Evolutionary conservation across 345 rosid species (phyloP), one percentile per base, ranked within the genome.

Genomic region (Eucalyptus leucophloia): DNA sequence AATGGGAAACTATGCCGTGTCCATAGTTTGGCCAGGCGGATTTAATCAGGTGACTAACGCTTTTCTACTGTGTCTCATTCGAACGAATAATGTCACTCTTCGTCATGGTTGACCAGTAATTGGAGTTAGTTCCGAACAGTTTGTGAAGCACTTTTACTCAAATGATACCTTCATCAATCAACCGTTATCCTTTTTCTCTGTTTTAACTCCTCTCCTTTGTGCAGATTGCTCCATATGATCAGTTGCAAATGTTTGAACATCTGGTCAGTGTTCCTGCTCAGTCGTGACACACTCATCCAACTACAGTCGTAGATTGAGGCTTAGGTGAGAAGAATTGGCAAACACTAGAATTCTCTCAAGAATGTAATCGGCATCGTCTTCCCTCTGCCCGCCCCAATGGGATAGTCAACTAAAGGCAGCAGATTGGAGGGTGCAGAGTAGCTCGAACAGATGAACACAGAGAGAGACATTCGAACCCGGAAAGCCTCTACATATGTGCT

Each of bases 211-310:
- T 69, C 80, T 56, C 15, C 9, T 45, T 12, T 42, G 18, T 90
- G 91, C 96, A 96, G 99, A 97, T 97, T 90, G 98, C 99, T 90
- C 99, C 99, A n/a, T 97, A 96, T 87, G 98, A 97, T 88, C 99
- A 97, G 93, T 91, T 97, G 89, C 95, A 96, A 91, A 90, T 92
- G 86, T 93, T 97, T 87, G 98, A 96, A 91, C 93, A 98, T 87
- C 89, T 96, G 86, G 96, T 97, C 7, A 96, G 92, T 89, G 93
- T 91, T 89, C 96, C 98, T 88, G 93, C 81, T 17, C 4, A 6
- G 24, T 69, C 90, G 12, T 88, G 42, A 87, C 50, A 16, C 7
- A 30, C 18, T 15, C 77, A 62, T 7, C 17, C 9, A 62, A 18
- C 56, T 53, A 69, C 37, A 16, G 40, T 65, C 10, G 4, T 18